phyloP scores from a whole-genome alignment of 202 grass and related monocot species.

The Saccharum hybrid region DNA sequence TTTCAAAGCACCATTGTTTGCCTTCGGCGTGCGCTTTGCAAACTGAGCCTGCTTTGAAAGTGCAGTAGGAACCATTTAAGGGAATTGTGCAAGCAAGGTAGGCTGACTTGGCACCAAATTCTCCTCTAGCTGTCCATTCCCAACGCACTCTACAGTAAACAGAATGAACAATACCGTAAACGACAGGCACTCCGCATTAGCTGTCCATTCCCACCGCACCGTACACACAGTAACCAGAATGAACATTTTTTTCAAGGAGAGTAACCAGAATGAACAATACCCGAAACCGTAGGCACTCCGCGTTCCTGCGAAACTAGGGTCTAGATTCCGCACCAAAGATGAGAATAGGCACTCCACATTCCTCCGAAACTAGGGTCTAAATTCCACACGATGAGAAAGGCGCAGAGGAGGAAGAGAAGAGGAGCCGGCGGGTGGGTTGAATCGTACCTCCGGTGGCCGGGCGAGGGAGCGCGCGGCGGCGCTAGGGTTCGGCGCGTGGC shows the following conservation, averaged over 20 bases:
- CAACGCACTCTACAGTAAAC: too few species aligned
- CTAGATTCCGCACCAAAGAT: neutral
- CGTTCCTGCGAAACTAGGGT: neutral
- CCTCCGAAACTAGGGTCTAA: neutral
- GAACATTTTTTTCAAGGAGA: neutral
- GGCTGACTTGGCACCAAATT: too few species aligned
- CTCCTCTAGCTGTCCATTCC: too few species aligned
- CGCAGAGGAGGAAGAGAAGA: neutral
- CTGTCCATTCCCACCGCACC: neutral
- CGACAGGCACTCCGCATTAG: neutral
- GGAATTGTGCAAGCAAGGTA: too few species aligned
- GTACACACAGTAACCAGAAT: neutral
- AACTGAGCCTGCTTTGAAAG: too few species aligned
- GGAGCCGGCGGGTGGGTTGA: neutral
- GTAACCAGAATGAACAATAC: neutral
- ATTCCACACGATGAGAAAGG: neutral
- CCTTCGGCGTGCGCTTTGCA: too few species aligned
- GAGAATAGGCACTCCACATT: neutral
- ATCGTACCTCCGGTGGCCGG: conserved; percentile 14
- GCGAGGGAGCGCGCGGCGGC: neutral
- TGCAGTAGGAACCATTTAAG: too few species aligned
- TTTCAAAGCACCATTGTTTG: too few species aligned
- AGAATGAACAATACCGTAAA: neutral
- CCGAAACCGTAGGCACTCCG: neutral
- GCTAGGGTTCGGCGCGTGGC: conserved; percentile 25